A percentile compares a stretch with the other conserved stretches of the same genome.
Evolutionary conservation across 1,139 yeast genomes (phyloP).

Genomic region (Kodamaea sp.): DNA sequence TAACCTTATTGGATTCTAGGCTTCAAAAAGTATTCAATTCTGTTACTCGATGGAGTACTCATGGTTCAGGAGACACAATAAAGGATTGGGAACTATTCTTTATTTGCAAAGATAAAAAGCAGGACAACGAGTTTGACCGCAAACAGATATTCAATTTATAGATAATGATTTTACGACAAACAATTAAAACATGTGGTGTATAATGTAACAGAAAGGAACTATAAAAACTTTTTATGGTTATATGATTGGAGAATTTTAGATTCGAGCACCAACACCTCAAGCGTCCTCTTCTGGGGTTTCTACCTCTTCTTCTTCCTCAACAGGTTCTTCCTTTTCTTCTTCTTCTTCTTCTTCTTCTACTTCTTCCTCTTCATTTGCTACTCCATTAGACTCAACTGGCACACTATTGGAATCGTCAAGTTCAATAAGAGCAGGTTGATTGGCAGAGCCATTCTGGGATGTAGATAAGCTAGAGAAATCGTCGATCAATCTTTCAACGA

Average conservation of each 20-base stretch:
- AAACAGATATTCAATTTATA: slow-evolving; percentile 9
- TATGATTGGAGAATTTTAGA: slow-evolving; percentile 5
- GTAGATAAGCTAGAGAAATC: slow-evolving; percentile 31
- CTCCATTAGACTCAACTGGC: slow-evolving; percentile 12
- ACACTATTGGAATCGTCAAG: slow-evolving; percentile 15
- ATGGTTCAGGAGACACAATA: neutral
- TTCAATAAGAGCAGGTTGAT: slow-evolving; percentile 35
- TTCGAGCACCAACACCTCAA: too few species aligned
- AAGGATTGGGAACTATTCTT: slow-evolving; percentile 62
- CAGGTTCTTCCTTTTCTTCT: slow-evolving; percentile 10
- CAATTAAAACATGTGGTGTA: neutral
- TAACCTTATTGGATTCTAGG: slow-evolving; percentile 55
- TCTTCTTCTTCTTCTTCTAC: slow-evolving; percentile 16
- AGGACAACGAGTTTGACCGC: slow-evolving; percentile 40
- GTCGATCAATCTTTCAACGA: slow-evolving; percentile 60
- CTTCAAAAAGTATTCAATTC: slow-evolving; percentile 53
- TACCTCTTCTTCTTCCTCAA: slow-evolving; percentile 11
- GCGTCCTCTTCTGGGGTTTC: slow-evolving; percentile 8
- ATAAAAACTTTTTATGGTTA: slow-evolving; percentile 10
- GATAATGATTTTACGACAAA: neutral
- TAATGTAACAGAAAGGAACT: slow-evolving; percentile 2
- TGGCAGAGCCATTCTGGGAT: slow-evolving; percentile 13
- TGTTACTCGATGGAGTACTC: slow-evolving; percentile 38
- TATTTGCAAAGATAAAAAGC: slow-evolving; percentile 55
- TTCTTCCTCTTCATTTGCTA: slow-evolving; percentile 18